Base-by-base conservation (phyloP, 163 green algal species). In the Chloroidium sp. region DNA sequence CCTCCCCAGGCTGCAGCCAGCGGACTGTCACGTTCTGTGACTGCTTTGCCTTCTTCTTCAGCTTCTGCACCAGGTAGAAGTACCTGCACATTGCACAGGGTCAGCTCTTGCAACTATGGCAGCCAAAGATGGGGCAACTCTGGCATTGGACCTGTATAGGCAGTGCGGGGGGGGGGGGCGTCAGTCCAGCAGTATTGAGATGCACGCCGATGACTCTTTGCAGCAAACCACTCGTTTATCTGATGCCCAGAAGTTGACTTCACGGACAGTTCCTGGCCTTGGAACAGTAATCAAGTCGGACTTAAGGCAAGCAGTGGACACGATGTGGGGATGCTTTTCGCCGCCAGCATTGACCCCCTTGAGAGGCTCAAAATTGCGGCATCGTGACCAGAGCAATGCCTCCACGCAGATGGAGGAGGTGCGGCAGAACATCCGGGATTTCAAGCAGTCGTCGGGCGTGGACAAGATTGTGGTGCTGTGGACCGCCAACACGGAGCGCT, bases 401-500 rank as follows among this genome's bases (percentile, higher is more conserved):
- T 36, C 36, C 75, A 89, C 98, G 57, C 69, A 76, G 69, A 59
- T 76, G 10, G 69, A 76, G 10, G 14, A 36, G 8, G 84, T 99
- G 10, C 90, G 94, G 10, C 79, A 87, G 76, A 89, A 99, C 68
- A 98, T 98, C 83, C 90, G 93, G 61, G 83, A 91, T 12, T 99
- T 99, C 91, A 98, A 98, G 89, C 81, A 88, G 69, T 78, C 81
- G 14, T 92, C 87, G 67, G 85, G 81, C 2, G 81, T 98, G 6
- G 91, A 94, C 84, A 88, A 85, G 75, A 86, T 93, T 2, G 59
- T 99, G 1, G 90, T 99, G 4, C 90, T 99, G 77, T 99, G 96
- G 96, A 99, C 96, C 3, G 96, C 96, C 79, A 99, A 99, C 91
- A 99, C 96, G 0, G 96, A 99, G 90, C 90, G 96, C 36, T 99